Evolutionary conservation across 495 filamentous ascomycete genomes (phyloP), one percentile per base, ranked within the genome.

Genomic region (Cercophora sp.): DNA sequence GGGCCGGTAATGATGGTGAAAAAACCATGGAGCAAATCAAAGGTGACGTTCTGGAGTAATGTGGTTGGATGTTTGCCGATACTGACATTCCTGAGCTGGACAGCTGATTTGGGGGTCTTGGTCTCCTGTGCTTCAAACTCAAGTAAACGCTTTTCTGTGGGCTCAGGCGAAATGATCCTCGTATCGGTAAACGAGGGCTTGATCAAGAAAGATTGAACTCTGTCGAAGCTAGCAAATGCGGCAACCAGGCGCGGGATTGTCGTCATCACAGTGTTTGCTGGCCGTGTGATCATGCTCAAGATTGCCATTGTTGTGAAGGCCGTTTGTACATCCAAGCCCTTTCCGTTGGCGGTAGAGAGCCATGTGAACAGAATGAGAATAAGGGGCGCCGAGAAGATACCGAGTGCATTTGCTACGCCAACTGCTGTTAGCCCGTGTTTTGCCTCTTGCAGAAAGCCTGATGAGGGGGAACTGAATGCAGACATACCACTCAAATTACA

Each of bases 401-500:
- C 69, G 18, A 69, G 36, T 0, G 68, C 65, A 51, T 74, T 74
- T n/a, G n/a, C n/a, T n/a, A n/a, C n/a, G n/a, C n/a, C n/a, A n/a
- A n/a, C n/a, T n/a, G n/a, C n/a, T n/a, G n/a, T n/a, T n/a, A n/a
- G n/a, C n/a, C n/a, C n/a, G n/a, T n/a, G n/a, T n/a, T n/a, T n/a
- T n/a, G n/a, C n/a, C n/a, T n/a, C n/a, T n/a, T n/a, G n/a, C n/a
- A n/a, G n/a, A n/a, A n/a, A n/a, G n/a, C n/a, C n/a, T n/a, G n/a
- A n/a, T n/a, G n/a, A n/a, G n/a, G n/a, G n/a, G n/a, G n/a, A n/a
- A n/a, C n/a, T n/a, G n/a, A n/a, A n/a, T n/a, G n/a, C n/a, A n/a
- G n/a, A n/a, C n/a, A n/a, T n/a, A 73, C 70, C 70, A 39, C 64
- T 70, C 9, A 69, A 70, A 44, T 74, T 76, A 40, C 78, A 74